phyloP scores from a whole-genome alignment of 257 asterid genomes.

The Nicotiana attenuata region DNA sequence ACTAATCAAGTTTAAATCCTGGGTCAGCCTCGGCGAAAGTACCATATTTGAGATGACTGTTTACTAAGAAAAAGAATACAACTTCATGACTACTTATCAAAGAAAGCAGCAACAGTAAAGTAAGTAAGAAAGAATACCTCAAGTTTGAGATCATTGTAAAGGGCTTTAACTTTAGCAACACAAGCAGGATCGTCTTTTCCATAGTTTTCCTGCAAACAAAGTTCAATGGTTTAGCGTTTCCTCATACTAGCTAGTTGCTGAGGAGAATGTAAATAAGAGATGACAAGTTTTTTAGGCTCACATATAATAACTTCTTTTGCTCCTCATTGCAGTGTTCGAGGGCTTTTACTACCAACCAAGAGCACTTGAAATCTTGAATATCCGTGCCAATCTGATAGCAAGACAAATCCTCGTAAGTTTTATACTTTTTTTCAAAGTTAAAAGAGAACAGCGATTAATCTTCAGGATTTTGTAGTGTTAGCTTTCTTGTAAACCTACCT shows the following conservation, averaged over 20 bases:
- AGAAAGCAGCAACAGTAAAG: not conserved
- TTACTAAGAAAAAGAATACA: not conserved
- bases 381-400: slow-evolving; percentile 22
- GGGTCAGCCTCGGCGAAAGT: not conserved
- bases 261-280: not conserved
- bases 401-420: not conserved
- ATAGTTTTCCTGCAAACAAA: slow-evolving; percentile 33
- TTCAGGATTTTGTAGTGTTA: not conserved
- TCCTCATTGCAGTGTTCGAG: slow-evolving; percentile 26
- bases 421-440: not conserved
- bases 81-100: not conserved
- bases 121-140: slow-evolving; percentile 15
- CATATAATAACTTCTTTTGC: slow-evolving; percentile 26
- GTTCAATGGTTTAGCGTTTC: not conserved
- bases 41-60: not conserved
- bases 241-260: not conserved
- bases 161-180: slow-evolving; percentile 31
- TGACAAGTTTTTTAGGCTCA: slow-evolving; percentile 3
- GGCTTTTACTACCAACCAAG: slow-evolving; percentile 42
- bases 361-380: slow-evolving; percentile 40
- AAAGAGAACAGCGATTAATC: not conserved
- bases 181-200: slow-evolving; percentile 34
- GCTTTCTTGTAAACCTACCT: slow-evolving; percentile 20
- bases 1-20: not conserved
- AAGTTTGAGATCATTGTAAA: slow-evolving; percentile 32